Evolutionary conservation across 2,329 filamentous ascomycete genomes (phyloP).

Genomic region (Trichoderma afroharzianum): DNA sequence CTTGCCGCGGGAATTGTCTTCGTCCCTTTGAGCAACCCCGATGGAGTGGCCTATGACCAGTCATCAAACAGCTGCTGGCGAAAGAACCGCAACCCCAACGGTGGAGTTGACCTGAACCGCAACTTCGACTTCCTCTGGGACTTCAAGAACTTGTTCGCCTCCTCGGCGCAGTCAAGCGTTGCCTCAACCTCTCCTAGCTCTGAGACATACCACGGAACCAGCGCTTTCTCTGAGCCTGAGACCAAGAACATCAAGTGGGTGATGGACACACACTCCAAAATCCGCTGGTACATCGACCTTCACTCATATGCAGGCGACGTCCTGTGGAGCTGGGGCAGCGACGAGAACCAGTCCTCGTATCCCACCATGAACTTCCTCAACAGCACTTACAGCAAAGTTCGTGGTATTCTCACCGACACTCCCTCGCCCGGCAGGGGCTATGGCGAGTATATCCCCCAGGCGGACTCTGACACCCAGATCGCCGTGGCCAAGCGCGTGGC

Average conservation of each 20-base stretch:
- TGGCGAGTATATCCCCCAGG: slow-evolving; percentile 42
- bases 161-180: slow-evolving; percentile 34
- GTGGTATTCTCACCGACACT: slow-evolving; percentile 41
- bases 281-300: slow-evolving; percentile 57
- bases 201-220: slow-evolving; percentile 49
- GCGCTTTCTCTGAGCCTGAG: slow-evolving; percentile 54
- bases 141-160: slow-evolving; percentile 42
- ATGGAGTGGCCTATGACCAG: slow-evolving; percentile 52
- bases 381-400: slow-evolving; percentile 46
- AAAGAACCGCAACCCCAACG: slow-evolving; percentile 50
- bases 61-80: slow-evolving; percentile 49
- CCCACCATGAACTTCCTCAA: slow-evolving; percentile 51
- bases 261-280: slow-evolving; percentile 45
- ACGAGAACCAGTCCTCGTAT: slow-evolving; percentile 46
- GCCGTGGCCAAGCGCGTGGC: slow-evolving; percentile 38
- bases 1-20: slow-evolving; percentile 52
- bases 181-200: slow-evolving; percentile 38
- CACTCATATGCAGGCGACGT: slow-evolving; percentile 52
- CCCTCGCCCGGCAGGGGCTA: slow-evolving; percentile 36
- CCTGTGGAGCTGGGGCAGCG: slow-evolving; percentile 56
- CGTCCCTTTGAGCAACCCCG: slow-evolving; percentile 51
- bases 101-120: slow-evolving; percentile 52
- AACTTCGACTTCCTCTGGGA: slow-evolving; percentile 59
- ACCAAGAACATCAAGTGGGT: slow-evolving; percentile 52
- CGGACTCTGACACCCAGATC: slow-evolving; percentile 39